Conservation (phyloP, 805 yeast species). For the Myxozyma geophila region DNA sequence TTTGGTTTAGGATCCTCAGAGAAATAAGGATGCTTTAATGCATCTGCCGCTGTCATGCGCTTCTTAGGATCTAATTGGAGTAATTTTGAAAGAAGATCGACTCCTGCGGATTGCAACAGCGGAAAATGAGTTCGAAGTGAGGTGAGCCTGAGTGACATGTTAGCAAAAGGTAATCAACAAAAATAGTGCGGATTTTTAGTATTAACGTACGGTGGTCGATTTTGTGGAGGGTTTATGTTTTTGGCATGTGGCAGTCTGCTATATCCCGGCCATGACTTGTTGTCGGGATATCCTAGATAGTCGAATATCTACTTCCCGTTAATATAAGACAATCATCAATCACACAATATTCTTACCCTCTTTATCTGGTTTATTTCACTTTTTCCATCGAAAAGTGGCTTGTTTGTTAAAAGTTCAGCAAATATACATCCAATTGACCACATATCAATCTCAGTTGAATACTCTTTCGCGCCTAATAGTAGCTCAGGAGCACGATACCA, state of each 20-base stretch:
- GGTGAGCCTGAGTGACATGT: not conserved
- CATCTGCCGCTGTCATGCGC: slow-evolving; percentile 53
- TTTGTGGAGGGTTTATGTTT: slow-evolving; percentile 42
- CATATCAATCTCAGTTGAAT: slow-evolving; percentile 50
- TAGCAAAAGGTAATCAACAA: not conserved
- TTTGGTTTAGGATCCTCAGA: slow-evolving; percentile 51
- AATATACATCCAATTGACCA: slow-evolving; percentile 68
- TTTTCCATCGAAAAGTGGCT: slow-evolving; percentile 54
- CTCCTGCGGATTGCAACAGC: slow-evolving; percentile 33
- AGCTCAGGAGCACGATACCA: slow-evolving; percentile 54
- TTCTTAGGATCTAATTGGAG: slow-evolving; percentile 52
- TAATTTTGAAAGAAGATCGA: slow-evolving; percentile 48
- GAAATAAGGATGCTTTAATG: slow-evolving; percentile 52
- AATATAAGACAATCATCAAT: not conserved
- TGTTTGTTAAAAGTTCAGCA: slow-evolving; percentile 53
- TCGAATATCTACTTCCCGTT: slow-evolving; percentile 48
- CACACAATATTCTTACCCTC: slow-evolving; percentile 10
- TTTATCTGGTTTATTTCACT: slow-evolving; percentile 54
- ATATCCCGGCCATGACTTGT: slow-evolving; percentile 37
- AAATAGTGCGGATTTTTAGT: not conserved
- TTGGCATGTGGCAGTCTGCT: slow-evolving; percentile 45
- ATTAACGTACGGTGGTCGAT: slow-evolving; percentile 41
- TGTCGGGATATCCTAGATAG: slow-evolving; percentile 51
- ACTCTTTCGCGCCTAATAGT: slow-evolving; percentile 51
- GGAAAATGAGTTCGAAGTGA: slow-evolving; percentile 30